Percentiles rank a stretch among this genome's conserved stretches.
Evolutionary conservation across 305 asterid species (phyloP).

Genomic region (Fraxinus angustifolia): DNA sequence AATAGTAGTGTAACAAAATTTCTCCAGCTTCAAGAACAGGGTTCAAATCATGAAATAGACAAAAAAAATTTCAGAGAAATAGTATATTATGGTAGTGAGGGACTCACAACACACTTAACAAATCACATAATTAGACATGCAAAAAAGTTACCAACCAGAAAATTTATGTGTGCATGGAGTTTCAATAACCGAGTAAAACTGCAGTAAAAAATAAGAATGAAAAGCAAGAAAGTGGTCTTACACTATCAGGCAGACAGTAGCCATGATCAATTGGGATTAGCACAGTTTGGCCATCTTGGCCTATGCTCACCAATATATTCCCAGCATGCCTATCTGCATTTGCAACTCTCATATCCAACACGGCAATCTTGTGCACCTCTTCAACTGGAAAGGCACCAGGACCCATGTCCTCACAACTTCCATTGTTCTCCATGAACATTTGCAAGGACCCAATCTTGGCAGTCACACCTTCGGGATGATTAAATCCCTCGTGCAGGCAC

Average conservation of each 20-base stretch:
- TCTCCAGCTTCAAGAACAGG: constrained; percentile 11
- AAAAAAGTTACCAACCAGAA: not conserved
- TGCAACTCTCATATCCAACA: constrained; percentile 89
- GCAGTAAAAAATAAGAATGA: not conserved
- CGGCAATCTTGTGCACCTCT: constrained; percentile 91
- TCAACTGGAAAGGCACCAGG: constrained; percentile 68
- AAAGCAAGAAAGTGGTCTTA: constrained; percentile 33
- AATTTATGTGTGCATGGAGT: not conserved
- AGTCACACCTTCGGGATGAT: constrained; percentile 56
- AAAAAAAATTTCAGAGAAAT: too few relatives aligned
- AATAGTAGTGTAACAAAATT: not conserved
- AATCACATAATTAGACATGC: not conserved
- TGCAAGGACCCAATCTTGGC: constrained; percentile 78
- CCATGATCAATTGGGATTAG: constrained; percentile 94
- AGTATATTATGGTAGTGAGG: too few relatives aligned
- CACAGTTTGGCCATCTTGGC: constrained; percentile 57
- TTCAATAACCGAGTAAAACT: not conserved
- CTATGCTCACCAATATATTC: constrained; percentile 65
- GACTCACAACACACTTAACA: not conserved
- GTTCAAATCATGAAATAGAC: not conserved
- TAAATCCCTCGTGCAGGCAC: constrained; percentile 69
- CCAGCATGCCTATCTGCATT: constrained; percentile 97
- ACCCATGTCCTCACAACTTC: constrained; percentile 93
- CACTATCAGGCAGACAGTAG: constrained; percentile 79
- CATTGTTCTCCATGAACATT: constrained; percentile 67